These are phyloP conservation scores for Fragaria iinumae DNA, from an alignment of 306 rosid species.

Conservation along the genomic window DNA sequence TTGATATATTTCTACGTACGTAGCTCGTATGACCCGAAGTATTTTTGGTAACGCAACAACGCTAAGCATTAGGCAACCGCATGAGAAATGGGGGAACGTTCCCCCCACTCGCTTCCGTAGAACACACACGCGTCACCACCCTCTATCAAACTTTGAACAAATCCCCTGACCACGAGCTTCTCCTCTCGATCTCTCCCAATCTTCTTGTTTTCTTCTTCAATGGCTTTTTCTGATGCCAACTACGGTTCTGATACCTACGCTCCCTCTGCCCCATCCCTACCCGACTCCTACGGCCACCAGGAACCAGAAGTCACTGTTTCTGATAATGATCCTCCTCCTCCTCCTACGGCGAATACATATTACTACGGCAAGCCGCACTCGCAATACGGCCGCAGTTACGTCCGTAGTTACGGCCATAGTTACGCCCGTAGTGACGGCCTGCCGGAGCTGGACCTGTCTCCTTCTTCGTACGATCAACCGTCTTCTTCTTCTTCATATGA, in stretches of 20 bases:
- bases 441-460: neutral
- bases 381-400: neutral
- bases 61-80: neutral
- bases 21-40: no score
- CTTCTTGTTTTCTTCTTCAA: constrained; percentile 1
- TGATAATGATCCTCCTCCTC: neutral
- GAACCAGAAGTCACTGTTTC: neutral
- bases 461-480: constrained; percentile 33
- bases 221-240: constrained; percentile 53
- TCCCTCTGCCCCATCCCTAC: constrained; percentile 59
- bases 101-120: neutral
- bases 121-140: neutral
- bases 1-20: no score
- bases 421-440: neutral
- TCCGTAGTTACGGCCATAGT: neutral
- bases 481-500: neutral
- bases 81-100: neutral
- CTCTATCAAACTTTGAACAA: neutral
- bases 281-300: constrained; percentile 20
- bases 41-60: no score
- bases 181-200: neutral
- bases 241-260: constrained; percentile 43
- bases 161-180: neutral
- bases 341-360: neutral
- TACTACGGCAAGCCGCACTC: constrained; percentile 20